These are phyloP conservation scores for Ziziphus jujuba DNA, from an alignment of 306 rosid genomes.

Conservation along the genomic window DNA sequence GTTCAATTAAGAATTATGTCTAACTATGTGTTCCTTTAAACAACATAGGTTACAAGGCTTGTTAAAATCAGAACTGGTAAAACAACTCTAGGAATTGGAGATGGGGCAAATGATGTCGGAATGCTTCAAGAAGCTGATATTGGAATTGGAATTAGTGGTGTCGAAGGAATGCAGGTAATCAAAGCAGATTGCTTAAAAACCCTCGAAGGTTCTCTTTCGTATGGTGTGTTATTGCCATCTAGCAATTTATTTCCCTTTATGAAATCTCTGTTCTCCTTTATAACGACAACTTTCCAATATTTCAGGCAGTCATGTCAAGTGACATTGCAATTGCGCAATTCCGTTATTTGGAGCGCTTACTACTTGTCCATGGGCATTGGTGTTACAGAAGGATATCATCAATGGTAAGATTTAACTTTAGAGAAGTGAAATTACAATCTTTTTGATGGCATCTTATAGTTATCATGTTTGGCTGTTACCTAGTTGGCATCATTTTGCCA, in stretches of 20 bases:
- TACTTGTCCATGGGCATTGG: slow-evolving; percentile 99
- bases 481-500: background rate
- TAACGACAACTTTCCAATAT: slow-evolving; percentile 15
- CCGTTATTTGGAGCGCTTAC: slow-evolving; percentile 83
- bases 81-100: slow-evolving; percentile 95
- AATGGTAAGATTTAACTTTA: slow-evolving; percentile 53
- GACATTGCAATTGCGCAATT: slow-evolving; percentile 97
- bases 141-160: slow-evolving; percentile 95
- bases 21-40: slow-evolving; percentile 4
- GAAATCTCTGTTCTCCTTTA: slow-evolving; percentile 17
- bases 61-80: slow-evolving; percentile 70
- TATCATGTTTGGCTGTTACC: background rate
- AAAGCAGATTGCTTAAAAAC: background rate
- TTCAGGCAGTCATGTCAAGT: slow-evolving; percentile 98
- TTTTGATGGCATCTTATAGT: background rate
- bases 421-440: background rate
- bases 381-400: slow-evolving; percentile 97
- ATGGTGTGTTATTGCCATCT: slow-evolving; percentile 6
- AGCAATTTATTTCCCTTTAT: background rate
- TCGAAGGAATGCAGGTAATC: slow-evolving; percentile 98
- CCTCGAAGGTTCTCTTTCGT: background rate
- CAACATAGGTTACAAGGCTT: slow-evolving; percentile 69
- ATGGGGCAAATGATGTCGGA: slow-evolving; percentile 99
- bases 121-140: slow-evolving; percentile 99
- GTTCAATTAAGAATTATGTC: background rate